Conservation (phyloP, 306 rosid species). For the Potentilla sterilis region DNA sequence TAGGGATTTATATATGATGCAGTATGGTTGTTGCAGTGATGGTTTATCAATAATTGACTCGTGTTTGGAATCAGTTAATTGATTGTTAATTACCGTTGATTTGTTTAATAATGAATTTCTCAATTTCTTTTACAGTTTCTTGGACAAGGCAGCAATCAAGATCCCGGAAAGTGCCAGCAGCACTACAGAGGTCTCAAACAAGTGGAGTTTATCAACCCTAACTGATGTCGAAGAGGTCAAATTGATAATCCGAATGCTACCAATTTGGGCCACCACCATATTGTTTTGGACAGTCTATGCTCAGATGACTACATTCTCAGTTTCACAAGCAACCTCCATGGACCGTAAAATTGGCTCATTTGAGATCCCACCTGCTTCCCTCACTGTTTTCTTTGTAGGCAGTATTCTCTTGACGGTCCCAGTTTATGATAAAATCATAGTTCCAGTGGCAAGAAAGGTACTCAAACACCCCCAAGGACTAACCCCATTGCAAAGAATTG, state of each 20-base stretch:
- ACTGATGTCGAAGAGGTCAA: constrained; percentile 89
- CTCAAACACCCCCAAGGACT: constrained; percentile 55
- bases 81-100: neutral
- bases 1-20: neutral
- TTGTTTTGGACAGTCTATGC: constrained; percentile 80
- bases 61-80: neutral
- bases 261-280: constrained; percentile 91
- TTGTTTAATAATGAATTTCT: neutral
- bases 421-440: constrained; percentile 55
- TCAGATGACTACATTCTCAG: constrained; percentile 88
- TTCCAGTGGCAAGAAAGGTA: constrained; percentile 40
- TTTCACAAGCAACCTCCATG: constrained; percentile 85
- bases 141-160: constrained; percentile 78
- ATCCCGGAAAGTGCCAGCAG: constrained; percentile 7
- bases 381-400: constrained; percentile 72
- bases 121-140: constrained; percentile 45
- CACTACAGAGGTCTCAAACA: constrained; percentile 19
- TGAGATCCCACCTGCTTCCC: constrained; percentile 71
- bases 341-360: constrained; percentile 68
- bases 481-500: constrained; percentile 64
- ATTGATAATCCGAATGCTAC: constrained; percentile 60
- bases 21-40: neutral
- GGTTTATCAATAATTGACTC: neutral
- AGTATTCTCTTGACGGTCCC: constrained; percentile 74
- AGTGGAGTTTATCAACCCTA: constrained; percentile 65